A percentile compares a stretch with the other conserved stretches of the same genome.
Evolutionary conservation across 2,329 filamentous ascomycete species (phyloP).

Genomic region (Hypoxylon rubiginosum): DNA sequence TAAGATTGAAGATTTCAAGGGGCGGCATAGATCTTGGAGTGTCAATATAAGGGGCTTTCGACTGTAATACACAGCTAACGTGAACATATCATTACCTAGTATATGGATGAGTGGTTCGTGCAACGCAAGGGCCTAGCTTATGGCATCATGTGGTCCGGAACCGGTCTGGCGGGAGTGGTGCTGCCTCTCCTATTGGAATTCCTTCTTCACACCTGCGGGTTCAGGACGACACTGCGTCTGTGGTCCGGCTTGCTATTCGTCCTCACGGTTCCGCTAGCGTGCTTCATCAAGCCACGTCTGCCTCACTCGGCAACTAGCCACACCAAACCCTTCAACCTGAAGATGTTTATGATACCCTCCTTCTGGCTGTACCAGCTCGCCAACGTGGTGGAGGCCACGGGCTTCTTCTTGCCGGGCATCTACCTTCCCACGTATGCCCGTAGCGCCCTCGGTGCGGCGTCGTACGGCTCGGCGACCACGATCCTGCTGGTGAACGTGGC

Average conservation of each 20-base stretch:
- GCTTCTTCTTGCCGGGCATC: conserved; percentile 74
- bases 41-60: not conserved
- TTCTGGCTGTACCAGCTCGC: conserved; percentile 71
- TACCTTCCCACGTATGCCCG: conserved; percentile 71
- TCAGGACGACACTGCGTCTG: conserved; percentile 66
- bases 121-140: conserved; percentile 70
- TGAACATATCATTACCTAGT: conserved; percentile 50
- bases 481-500: conserved; percentile 72
- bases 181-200: conserved; percentile 66
- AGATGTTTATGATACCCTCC: conserved; percentile 65
- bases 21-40: not conserved
- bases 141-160: conserved; percentile 73
- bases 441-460: conserved; percentile 60
- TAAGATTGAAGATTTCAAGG: not conserved
- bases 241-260: conserved; percentile 66
- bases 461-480: conserved; percentile 67
- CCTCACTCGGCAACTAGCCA: conserved; percentile 58
- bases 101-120: conserved; percentile 74
- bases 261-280: conserved; percentile 67
- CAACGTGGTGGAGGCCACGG: conserved; percentile 70
- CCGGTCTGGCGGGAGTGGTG: conserved; percentile 64
- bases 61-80: conserved; percentile 27
- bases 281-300: conserved; percentile 69
- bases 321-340: conserved; percentile 57
- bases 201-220: conserved; percentile 65